Conservation (phyloP, 495 filamentous ascomycete species). For the Hypomontagnella monticulosa region DNA sequence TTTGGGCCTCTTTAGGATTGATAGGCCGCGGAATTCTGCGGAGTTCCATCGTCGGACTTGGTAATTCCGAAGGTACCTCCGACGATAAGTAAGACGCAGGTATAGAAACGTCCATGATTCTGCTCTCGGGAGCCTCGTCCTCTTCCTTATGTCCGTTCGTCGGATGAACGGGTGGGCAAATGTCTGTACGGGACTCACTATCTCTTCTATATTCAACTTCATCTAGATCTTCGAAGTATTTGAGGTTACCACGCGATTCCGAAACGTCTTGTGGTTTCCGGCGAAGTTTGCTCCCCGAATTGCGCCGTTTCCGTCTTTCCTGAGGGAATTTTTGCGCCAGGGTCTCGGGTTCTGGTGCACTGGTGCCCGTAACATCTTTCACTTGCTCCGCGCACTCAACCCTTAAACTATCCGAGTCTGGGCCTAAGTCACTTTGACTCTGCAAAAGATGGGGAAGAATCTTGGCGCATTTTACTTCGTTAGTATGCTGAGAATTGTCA, state of each 20-base stretch:
- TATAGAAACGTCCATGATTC: conserved; percentile 7
- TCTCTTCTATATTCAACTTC: conserved; percentile 86
- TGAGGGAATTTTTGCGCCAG: conserved; percentile 48
- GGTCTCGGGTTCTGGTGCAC: conserved; percentile 65
- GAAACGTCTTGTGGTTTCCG: conserved; percentile 72
- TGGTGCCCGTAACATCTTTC: conserved; percentile 62
- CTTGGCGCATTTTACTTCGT: conserved; percentile 18
- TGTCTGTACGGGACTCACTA: conserved; percentile 74
- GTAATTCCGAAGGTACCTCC: conserved; percentile 32
- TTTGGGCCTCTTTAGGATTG: conserved; percentile 85
- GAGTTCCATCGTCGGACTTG: conserved; percentile 46
- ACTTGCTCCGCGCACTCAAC: conserved; percentile 39
- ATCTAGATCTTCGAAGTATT: conserved; percentile 80
- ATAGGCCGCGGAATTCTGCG: conserved; percentile 56
- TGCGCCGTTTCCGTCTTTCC: conserved; percentile 66
- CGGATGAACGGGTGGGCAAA: conserved; percentile 12
- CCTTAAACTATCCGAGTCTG: conserved; percentile 13
- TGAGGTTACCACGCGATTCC: conserved; percentile 71
- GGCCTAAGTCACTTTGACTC: conserved; percentile 48
- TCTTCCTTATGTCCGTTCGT: conserved; percentile 3
- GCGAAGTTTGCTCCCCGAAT: conserved; percentile 81
- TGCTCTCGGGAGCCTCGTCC: conserved; percentile 7
- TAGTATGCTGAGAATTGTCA: conserved; percentile 1
- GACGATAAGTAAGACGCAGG: conserved; percentile 40
- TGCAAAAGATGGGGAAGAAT: conserved; percentile 33